These are phyloP conservation scores for Talaromyces stipitatus DNA, from an alignment of 495 filamentous ascomycete genomes.

Conservation along the genomic window DNA sequence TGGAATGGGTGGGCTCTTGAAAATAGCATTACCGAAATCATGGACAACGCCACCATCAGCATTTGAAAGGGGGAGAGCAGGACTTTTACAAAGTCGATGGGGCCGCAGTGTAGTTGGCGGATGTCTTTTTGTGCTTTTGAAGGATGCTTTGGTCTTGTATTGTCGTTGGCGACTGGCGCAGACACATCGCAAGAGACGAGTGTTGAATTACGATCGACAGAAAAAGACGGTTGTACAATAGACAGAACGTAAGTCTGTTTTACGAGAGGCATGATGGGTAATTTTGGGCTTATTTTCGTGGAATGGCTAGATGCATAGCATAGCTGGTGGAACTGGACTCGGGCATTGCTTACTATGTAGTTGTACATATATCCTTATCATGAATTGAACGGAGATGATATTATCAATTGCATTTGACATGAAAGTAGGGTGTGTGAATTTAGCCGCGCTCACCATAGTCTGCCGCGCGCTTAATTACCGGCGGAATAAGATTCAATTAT, in stretches of 20 bases:
- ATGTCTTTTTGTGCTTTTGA: constrained; percentile 69
- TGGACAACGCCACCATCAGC: constrained; percentile 48
- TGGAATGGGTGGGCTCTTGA: constrained; percentile 61
- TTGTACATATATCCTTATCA: not conserved
- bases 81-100: constrained; percentile 68
- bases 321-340: not conserved
- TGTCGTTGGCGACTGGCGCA: constrained; percentile 65
- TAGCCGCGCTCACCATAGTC: not conserved
- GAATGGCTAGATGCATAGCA: not conserved
- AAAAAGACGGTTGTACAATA: constrained; percentile 24
- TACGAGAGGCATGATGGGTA: not conserved
- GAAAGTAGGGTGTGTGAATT: too few relatives aligned
- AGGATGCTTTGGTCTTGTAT: constrained; percentile 68
- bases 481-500: not conserved
- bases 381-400: too few relatives aligned
- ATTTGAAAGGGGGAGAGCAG: constrained; percentile 33
- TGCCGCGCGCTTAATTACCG: not conserved
- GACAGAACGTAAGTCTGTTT: too few relatives aligned
- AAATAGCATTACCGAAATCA: constrained; percentile 50
- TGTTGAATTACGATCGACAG: constrained; percentile 54
- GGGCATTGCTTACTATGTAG: not conserved
- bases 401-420: too few relatives aligned
- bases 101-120: constrained; percentile 74
- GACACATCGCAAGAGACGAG: constrained; percentile 55
- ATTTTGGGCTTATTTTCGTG: not conserved